Percentiles rank a stretch among this genome's conserved stretches.
These are phyloP conservation scores for Babesia divergens DNA, from an alignment of 169 alveolate genomes.

Conservation along the genomic window DNA sequence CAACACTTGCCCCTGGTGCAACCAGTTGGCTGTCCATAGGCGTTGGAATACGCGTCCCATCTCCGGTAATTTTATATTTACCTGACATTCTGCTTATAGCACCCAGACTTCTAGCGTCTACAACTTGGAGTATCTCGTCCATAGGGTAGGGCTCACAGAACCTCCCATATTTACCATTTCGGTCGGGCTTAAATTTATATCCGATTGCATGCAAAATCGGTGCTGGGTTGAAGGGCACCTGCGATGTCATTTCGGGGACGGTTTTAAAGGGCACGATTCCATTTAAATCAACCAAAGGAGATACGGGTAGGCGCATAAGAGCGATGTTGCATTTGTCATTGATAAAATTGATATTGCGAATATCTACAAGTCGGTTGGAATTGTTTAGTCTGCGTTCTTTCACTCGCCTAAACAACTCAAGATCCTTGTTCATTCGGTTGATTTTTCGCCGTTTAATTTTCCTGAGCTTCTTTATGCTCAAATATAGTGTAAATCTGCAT, in stretches of 20 bases:
- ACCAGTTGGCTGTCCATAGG: constrained; percentile 53
- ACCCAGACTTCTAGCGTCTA: constrained; percentile 63
- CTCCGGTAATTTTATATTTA: constrained; percentile 53
- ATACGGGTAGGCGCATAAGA: constrained; percentile 70
- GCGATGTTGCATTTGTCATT: constrained; percentile 69
- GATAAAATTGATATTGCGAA: constrained; percentile 66
- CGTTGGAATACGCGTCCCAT: constrained; percentile 36
- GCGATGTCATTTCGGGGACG: constrained; percentile 51
- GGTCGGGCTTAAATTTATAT: constrained; percentile 43
- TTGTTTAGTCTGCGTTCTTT: constrained; percentile 34
- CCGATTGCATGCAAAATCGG: constrained; percentile 54
- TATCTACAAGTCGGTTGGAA: constrained; percentile 68
- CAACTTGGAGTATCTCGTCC: constrained; percentile 49
- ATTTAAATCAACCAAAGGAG: constrained; percentile 68
- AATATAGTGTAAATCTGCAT: background rate
- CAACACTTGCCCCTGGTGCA: constrained; percentile 66
- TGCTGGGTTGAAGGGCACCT: constrained; percentile 60
- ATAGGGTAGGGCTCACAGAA: constrained; percentile 61
- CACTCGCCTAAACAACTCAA: constrained; percentile 42
- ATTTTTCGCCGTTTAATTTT: constrained; percentile 34
- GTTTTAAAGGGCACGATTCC: constrained; percentile 73
- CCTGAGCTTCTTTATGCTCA: constrained; percentile 13
- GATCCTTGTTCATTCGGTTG: constrained; percentile 49
- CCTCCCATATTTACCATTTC: constrained; percentile 44
- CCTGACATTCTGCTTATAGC: constrained; percentile 46